Evolutionary conservation across 495 filamentous ascomycete species (phyloP), one percentile per base, ranked within the genome.

Genomic region (Achaetomiella virescens): DNA sequence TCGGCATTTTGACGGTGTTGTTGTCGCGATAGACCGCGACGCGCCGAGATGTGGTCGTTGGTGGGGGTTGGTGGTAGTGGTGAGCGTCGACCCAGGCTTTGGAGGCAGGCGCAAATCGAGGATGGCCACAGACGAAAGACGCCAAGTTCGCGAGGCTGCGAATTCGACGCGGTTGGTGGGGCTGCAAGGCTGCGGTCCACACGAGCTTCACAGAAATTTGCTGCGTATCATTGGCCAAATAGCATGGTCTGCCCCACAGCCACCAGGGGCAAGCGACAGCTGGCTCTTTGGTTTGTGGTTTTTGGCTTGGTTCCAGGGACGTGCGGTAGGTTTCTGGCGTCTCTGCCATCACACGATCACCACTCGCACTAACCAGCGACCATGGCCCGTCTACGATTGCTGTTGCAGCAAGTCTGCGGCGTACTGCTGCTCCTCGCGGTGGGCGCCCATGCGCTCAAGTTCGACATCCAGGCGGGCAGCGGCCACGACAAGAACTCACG

Each of bases 391-490:
- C 33, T 58, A 54, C 62, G 63, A 69, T 75, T 70, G 68, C 64
- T 75, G 60, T 67, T 77, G 68, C 73, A 71, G 64, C 64, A 68
- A 45, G 61, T 72, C 61, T 77, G 71, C 72, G 62, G 74, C 67
- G 51, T 75, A 35, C 57, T 78, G 59, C 72, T 81, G 55, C 74
- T 81, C 52, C 66, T 86, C 59, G 66, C 84, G 15, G 81, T 86
- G 43, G 72, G 86, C 57, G 74, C 83, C 50, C 76, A 82, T 49
- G 91, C 91, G 29, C 80, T 98, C 54, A 97, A 96, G 74, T 97
- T 98, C 79, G 95, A 98, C 61, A 79, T 98, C 52, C 70, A 81
- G 63, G 90, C 93, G 14, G 75, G 83, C 53, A 78, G 76, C 17
- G 75, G 71, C 57, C 78, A 82, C 66, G 81, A 77, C 70, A 75